Evolutionary conservation across 2,329 filamentous ascomycete genomes (phyloP), one percentile per base, ranked within the genome.

Genomic region (Phialophora macrospora): DNA sequence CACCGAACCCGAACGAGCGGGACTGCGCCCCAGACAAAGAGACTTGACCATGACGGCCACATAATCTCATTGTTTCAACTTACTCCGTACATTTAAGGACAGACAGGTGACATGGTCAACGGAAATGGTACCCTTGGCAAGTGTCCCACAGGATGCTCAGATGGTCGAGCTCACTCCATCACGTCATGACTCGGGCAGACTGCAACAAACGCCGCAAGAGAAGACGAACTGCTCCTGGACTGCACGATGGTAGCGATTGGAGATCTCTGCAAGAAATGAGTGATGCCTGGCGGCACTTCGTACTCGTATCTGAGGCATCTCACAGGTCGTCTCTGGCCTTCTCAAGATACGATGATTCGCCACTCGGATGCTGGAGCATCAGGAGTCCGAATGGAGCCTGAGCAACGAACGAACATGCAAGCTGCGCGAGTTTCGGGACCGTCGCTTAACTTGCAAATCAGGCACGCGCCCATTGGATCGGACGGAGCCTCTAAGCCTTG

Each of bases 351-450:
- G n/a, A 55, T 34, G 24, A 49, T 34, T 59, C 24, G 56, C 56
- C 24, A 5, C 26, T 59, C 56, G 56, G 56, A 49, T 59, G 26
- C 41, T 59, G 56, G 56, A 59, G 34, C 9, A 34, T 11, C 4
- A 49, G 9, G 2, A n/a, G 41, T 24, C 56, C 56, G 56, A 59
- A 17, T 49, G 56, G 44, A 59, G n/a, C 38, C 38, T 12, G n/a
- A 56, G 30, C 38, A 44, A 1, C 14, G 38, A 17, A 17, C 24
- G 32, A 44, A 44, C 44, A 48, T 59, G 56, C 34, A 9, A 30
- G 28, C 12, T 9, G 57, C 11, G 9, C 17, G 14, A 48, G 44
- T 26, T 60, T n/a, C 49, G 14, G 20, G 28, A 22, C 26, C 20
- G 4, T 55, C 52, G 52, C 52, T 55, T 55, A 55, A 32, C n/a